Evolutionary conservation across 2,329 filamentous ascomycete genomes (phyloP).

Genomic region (Alternaria atra): DNA sequence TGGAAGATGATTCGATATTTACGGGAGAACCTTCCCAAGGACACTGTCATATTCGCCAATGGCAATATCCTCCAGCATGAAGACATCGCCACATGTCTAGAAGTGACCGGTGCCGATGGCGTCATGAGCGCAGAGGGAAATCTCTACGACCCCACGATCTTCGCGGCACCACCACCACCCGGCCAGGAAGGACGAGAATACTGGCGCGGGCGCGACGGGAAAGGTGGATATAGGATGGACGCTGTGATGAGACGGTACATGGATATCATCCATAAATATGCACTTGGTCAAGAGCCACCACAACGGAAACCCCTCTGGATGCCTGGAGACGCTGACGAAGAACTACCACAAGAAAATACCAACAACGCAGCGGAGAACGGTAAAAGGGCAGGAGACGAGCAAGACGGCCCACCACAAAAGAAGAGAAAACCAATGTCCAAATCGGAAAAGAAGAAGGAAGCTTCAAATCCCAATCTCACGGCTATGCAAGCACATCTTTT

Average conservation of each 20-base stretch:
- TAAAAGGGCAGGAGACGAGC: constrained; percentile 16
- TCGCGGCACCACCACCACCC: constrained; percentile 70
- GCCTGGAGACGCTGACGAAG: constrained; percentile 58
- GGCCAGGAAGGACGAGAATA: constrained; percentile 78
- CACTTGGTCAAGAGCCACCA: constrained; percentile 72
- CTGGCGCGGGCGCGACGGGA: constrained; percentile 81
- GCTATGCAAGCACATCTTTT: constrained; percentile 93
- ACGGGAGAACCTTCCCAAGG: constrained; percentile 80
- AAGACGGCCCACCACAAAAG: constrained; percentile 48
- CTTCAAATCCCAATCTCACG: constrained; percentile 72
- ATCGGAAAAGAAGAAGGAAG: constrained; percentile 58
- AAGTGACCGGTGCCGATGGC: constrained; percentile 85
- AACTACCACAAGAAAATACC: constrained; percentile 48
- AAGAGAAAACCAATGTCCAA: constrained; percentile 49
- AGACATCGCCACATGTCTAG: constrained; percentile 80
- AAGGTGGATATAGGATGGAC: constrained; percentile 87
- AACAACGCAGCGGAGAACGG: constrained; percentile 10
- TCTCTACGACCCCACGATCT: constrained; percentile 88
- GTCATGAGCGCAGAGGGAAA: constrained; percentile 98
- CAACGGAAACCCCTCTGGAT: constrained; percentile 76
- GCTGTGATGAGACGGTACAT: constrained; percentile 87
- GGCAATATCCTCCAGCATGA: constrained; percentile 86
- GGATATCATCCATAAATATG: constrained; percentile 85
- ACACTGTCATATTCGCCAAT: constrained; percentile 96
- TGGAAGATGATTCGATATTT: constrained; percentile 87